These are phyloP conservation scores for Eimeria acervulina DNA, from an alignment of 169 alveolate species.

Conservation along the genomic window DNA sequence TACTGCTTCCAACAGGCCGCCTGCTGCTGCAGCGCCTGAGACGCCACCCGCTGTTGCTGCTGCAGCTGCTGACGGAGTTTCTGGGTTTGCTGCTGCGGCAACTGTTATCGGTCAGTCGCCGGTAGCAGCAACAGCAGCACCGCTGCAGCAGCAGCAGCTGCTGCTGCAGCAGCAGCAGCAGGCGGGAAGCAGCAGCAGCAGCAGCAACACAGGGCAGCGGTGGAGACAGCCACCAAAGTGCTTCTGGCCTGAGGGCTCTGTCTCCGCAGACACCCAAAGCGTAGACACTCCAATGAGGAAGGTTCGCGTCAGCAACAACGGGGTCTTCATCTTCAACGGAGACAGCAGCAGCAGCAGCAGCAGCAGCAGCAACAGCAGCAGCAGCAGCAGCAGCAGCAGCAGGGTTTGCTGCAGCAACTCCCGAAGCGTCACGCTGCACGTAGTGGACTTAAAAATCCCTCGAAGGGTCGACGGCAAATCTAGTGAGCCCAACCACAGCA, in stretches of 20 bases:
- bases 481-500: slow-evolving; percentile 27
- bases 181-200: slow-evolving; percentile 69
- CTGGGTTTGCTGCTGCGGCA: slow-evolving; percentile 39
- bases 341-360: slow-evolving; percentile 32
- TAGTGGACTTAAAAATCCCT: slow-evolving; percentile 25
- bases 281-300: slow-evolving; percentile 45
- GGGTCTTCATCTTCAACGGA: not conserved
- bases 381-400: slow-evolving; percentile 54
- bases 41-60: slow-evolving; percentile 41
- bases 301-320: slow-evolving; percentile 51
- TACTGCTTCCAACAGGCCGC: not conserved
- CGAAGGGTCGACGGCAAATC: slow-evolving; percentile 54
- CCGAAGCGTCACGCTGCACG: slow-evolving; percentile 37
- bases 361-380: slow-evolving; percentile 43
- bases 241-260: slow-evolving; percentile 69
- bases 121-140: not conserved
- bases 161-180: slow-evolving; percentile 55
- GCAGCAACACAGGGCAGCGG: slow-evolving; percentile 51
- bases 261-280: slow-evolving; percentile 54
- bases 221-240: slow-evolving; percentile 64
- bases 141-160: slow-evolving; percentile 35
- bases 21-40: slow-evolving; percentile 26
- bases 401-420: slow-evolving; percentile 49
- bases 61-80: slow-evolving; percentile 29
- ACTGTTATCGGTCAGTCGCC: not conserved